phyloP scores from a whole-genome alignment of 176 grass and related monocot species.

The Juncus inflexus region DNA sequence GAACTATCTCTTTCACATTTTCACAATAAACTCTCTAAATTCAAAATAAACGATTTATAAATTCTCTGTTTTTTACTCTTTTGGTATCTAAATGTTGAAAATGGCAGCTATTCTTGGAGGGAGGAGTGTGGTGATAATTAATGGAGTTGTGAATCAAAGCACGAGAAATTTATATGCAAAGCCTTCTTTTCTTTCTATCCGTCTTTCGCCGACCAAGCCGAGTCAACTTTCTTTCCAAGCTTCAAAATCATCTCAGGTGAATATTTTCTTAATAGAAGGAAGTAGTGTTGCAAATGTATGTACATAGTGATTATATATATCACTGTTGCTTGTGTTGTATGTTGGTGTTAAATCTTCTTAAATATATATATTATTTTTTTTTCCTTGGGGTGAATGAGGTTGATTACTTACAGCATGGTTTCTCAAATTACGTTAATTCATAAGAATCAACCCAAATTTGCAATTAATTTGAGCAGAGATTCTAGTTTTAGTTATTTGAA shows the following conservation, averaged over 20 bases:
- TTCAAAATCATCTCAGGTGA: conserved; percentile 61
- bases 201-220: conserved; percentile 26
- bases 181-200: conserved; percentile 29
- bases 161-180: conserved; percentile 22
- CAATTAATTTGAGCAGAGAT: no score
- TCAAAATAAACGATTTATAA: neutral
- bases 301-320: neutral
- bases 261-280: no score
- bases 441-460: no score
- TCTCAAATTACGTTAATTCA: no score
- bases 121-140: conserved; percentile 27
- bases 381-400: neutral
- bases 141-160: neutral
- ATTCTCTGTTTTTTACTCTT: no score
- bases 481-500: no score
- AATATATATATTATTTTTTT: neutral
- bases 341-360: neutral
- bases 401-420: neutral
- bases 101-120: conserved; percentile 47
- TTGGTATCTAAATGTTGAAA: conserved; percentile 40
- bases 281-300: no score
- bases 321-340: no score
- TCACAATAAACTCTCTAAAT: neutral
- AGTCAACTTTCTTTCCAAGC: conserved; percentile 54
- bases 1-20: neutral